These are phyloP conservation scores for Nakazawaea wickerhamii DNA, from an alignment of 805 yeast species.

Conservation along the genomic window DNA sequence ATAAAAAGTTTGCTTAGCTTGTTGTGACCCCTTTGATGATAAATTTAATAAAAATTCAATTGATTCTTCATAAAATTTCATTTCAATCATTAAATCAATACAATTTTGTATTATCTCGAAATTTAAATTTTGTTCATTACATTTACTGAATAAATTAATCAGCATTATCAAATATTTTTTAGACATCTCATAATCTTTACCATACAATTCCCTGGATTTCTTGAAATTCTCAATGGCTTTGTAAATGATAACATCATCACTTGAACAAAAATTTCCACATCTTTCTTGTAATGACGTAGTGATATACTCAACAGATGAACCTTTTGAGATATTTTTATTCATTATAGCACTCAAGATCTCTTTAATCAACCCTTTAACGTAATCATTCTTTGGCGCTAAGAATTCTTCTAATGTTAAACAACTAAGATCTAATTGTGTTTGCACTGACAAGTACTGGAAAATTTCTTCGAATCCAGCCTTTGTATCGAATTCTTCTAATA, in stretches of 20 bases:
- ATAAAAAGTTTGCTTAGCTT: slow-evolving; percentile 52
- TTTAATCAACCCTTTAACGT: slow-evolving; percentile 61
- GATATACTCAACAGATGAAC: slow-evolving; percentile 88
- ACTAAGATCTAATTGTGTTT: slow-evolving; percentile 64
- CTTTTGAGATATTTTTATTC: slow-evolving; percentile 80
- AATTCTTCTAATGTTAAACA: slow-evolving; percentile 68
- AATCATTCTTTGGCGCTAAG: slow-evolving; percentile 59
- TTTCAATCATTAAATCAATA: slow-evolving; percentile 66
- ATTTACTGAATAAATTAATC: slow-evolving; percentile 68
- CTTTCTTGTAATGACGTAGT: slow-evolving; percentile 85
- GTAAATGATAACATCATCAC: slow-evolving; percentile 88
- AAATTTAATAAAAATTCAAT: slow-evolving; percentile 75
- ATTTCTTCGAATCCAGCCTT: slow-evolving; percentile 51
- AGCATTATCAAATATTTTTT: slow-evolving; percentile 67
- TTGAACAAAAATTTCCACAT: slow-evolving; percentile 92
- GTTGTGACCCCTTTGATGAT: slow-evolving; percentile 58
- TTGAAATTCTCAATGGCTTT: slow-evolving; percentile 90
- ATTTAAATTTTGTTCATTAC: slow-evolving; percentile 64
- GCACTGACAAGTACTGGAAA: slow-evolving; percentile 60
- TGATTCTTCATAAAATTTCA: slow-evolving; percentile 80
- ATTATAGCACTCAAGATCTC: slow-evolving; percentile 87
- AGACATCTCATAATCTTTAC: slow-evolving; percentile 64
- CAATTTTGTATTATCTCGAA: slow-evolving; percentile 80
- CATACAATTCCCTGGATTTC: slow-evolving; percentile 72
- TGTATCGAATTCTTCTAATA: slow-evolving; percentile 63